Conservation (phyloP, 1,284 basidiomycete genomes). For the Ceratobasidium theobromae region DNA sequence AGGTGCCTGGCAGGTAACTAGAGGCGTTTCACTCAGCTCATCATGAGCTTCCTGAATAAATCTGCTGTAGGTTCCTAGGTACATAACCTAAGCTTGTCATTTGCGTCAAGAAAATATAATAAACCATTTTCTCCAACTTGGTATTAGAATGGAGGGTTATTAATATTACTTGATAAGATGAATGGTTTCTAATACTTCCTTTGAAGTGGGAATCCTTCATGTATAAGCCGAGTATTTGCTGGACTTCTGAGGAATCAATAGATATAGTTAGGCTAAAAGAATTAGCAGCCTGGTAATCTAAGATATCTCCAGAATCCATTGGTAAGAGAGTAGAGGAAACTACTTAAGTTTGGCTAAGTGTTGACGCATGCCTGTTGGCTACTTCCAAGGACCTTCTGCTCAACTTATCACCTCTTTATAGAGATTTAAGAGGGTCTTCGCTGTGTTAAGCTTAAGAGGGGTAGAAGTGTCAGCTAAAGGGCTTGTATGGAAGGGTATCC, state of each 20-base stretch:
- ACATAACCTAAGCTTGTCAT: constrained; percentile 39
- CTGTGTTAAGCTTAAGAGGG: background rate
- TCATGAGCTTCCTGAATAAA: constrained; percentile 42
- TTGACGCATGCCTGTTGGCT: no score
- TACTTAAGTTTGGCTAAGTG: background rate
- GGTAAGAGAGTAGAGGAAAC: constrained; percentile 2
- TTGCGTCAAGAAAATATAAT: constrained; percentile 39
- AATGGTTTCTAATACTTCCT: background rate
- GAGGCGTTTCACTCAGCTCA: constrained; percentile 39
- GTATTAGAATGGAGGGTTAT: constrained; percentile 33
- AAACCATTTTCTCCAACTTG: constrained; percentile 37
- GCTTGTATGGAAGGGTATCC: constrained; percentile 32
- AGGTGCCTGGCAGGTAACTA: constrained; percentile 43
- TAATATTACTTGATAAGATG: background rate
- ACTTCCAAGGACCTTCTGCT: no score
- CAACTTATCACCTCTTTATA: no score
- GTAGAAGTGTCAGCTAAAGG: constrained; percentile 20
- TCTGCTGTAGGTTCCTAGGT: constrained; percentile 23
- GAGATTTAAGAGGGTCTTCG: background rate
- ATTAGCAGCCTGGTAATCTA: no score
- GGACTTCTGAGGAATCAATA: no score
- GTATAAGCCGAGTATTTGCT: no score
- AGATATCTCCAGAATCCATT: no score
- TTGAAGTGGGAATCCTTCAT: no score
- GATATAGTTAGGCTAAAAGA: no score